Base-by-base conservation (phyloP, 208 protist genomes). In the Leishmania lainsoni region DNA sequence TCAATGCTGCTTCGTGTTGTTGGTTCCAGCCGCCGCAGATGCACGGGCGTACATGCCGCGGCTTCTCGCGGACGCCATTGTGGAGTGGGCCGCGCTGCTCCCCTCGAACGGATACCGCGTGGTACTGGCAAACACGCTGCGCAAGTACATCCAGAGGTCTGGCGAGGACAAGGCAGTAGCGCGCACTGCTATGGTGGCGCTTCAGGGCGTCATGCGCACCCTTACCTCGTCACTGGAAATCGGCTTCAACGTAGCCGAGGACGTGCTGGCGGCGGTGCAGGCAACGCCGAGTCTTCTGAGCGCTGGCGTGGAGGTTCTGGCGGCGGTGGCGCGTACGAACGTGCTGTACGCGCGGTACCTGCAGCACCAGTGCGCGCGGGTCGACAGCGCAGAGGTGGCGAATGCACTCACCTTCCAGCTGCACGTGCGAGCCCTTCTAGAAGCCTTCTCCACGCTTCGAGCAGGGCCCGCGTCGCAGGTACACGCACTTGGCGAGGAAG, bases 1-100 rank as follows among this genome's bases (percentile, higher is more conserved):
- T 59, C 84, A 83, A n/a, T 86, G 87, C 58, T 72, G 91, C 63
- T 93, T 96, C 77, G 87, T 91, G 52, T 83, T 95, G 16, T 78
- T 95, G 17, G 63, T 90, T 59, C 89, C 93, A 8, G 63, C 85
- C 17, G 79, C 77, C 22, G 66, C 80, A 4, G 90, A 96, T 72
- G 71, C 80, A 12, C 81, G 90, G 2, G 70, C 79, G 39, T 90
- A 94, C 83, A 92, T 96, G 89, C 87, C 90, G 12, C 79, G 76
- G 12, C 85, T 96, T 49, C 81, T 95, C 16, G 84, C 87, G 3
- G 81, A 89, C 51, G 90, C 93, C 5, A 75, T 96, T 3, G 54
- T 52, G 63, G 71, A 74, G 66, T 96, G 89, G 87, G 91, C 91
- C 5, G 51, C 29, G 66, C 83, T 81, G 32, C 83, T 92, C 73